phyloP scores from a whole-genome alignment of 768 basidiomycete species.

The Calvatia gigantea region DNA sequence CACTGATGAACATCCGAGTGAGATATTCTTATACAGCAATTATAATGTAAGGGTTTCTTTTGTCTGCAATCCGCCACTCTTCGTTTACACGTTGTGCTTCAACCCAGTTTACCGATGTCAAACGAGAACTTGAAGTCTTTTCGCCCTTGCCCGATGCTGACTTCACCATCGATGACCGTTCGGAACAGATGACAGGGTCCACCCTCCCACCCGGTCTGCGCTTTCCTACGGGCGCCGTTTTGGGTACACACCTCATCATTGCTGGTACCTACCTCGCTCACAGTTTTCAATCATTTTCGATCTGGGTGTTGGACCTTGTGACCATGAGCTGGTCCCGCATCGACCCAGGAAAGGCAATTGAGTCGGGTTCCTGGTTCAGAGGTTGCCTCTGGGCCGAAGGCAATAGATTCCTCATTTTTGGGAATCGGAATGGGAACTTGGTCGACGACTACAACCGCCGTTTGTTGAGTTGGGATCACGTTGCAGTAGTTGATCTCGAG shows the following conservation, averaged over 20 bases:
- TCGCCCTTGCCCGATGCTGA: conserved; percentile 73
- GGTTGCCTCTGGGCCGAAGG: conserved; percentile 83
- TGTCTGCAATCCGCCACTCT: conserved; percentile 7
- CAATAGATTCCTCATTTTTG: conserved; percentile 88
- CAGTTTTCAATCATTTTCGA: conserved; percentile 90
- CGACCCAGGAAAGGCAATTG: conserved; percentile 82
- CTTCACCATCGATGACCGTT: conserved; percentile 79
- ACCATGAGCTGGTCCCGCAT: conserved; percentile 85
- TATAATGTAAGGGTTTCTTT: conserved; percentile 69
- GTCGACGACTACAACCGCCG: conserved; percentile 93
- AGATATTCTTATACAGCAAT: conserved; percentile 92
- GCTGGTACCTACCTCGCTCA: conserved; percentile 96
- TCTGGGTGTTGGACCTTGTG: conserved; percentile 90
- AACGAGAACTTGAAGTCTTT: conserved; percentile 91
- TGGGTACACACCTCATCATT: conserved; percentile 89
- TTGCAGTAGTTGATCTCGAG: conserved; percentile 87
- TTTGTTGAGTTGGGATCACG: conserved; percentile 87
- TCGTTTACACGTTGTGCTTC: conserved; percentile 10
- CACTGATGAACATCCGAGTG: conserved; percentile 72
- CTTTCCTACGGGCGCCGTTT: conserved; percentile 91
- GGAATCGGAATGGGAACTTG: conserved; percentile 82
- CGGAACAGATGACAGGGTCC: conserved; percentile 73
- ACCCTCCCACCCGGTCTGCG: conserved; percentile 92
- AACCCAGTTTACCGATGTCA: conserved; percentile 85
- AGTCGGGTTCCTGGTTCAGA: conserved; percentile 92